A percentile compares a stretch with the other conserved stretches of the same genome.
Conservation (phyloP, 2,329 filamentous ascomycete genomes). For the Ophiostoma montium region DNA sequence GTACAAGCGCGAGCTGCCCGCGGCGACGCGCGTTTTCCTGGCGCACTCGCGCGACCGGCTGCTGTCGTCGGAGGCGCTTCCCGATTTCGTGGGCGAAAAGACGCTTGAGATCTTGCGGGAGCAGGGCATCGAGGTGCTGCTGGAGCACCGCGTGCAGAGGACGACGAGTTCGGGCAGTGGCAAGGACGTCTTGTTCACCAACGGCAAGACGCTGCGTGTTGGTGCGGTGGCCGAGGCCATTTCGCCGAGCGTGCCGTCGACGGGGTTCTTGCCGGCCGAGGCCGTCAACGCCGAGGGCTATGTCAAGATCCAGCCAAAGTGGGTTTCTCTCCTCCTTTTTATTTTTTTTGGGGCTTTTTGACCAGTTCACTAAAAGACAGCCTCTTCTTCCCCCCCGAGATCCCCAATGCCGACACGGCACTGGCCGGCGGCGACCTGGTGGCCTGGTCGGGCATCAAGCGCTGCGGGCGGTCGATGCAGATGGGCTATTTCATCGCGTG, state of each 20-base stretch:
- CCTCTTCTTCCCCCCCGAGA: constrained; percentile 36
- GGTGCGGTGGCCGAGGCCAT: constrained; percentile 58
- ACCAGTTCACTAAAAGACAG: constrained; percentile 23
- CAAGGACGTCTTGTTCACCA: constrained; percentile 39
- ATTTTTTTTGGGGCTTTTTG: not conserved
- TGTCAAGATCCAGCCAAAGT: constrained; percentile 46
- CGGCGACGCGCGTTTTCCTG: constrained; percentile 50
- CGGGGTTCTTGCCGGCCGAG: constrained; percentile 43
- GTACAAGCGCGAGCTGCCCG: constrained; percentile 52
- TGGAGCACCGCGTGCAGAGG: constrained; percentile 43
- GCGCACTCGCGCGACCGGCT: constrained; percentile 59
- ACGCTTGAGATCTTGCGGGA: constrained; percentile 44
- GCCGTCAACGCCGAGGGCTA: constrained; percentile 50
- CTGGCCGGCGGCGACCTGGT: constrained; percentile 58
- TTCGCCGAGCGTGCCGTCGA: constrained; percentile 47
- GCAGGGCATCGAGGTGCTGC: constrained; percentile 48
- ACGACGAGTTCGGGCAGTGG: constrained; percentile 24
- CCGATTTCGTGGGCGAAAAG: constrained; percentile 52
- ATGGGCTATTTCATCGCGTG: constrained; percentile 51
- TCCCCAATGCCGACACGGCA: constrained; percentile 45
- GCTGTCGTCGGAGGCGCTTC: constrained; percentile 58
- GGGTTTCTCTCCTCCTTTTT: constrained; percentile 12
- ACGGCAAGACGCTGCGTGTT: constrained; percentile 43
- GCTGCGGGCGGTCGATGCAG: constrained; percentile 62
- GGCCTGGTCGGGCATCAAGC: constrained; percentile 65